Evolutionary conservation across 1,284 basidiomycete species (phyloP), one percentile per base, ranked within the genome.

Genomic region (Sparassis latifolia): DNA sequence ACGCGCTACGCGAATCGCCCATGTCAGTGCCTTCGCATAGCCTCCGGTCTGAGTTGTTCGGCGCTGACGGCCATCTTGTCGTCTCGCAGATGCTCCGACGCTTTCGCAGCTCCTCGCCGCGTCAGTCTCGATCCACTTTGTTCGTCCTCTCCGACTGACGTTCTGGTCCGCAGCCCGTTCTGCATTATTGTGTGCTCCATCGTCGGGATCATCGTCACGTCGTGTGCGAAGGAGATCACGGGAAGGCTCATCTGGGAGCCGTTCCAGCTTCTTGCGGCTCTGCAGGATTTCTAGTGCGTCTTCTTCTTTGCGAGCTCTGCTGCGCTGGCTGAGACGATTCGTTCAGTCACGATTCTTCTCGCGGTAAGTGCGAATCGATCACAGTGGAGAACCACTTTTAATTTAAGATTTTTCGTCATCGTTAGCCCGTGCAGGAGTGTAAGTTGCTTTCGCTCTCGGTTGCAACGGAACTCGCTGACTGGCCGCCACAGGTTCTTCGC

Each of bases 1-100:
- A 50, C 49, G 12, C 49, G 49, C 20, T 50, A 50, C 30, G 49
- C 49, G 10, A 50, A 46, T 10, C 38, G 49, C 29, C 49, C 48
- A 28, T 45, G 44, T 45, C 33, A 12, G 44, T 9, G 12, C 5
- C 32, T 29, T 20, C 32, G 27, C 41, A 1, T 20, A 20, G 20
- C 20, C 20, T 20, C 20, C 20, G 20, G 20, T 20, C 20, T 20
- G 20, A 20, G 20, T 20, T 20, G 20, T 20, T 20, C 20, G 1
- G 20, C 35, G 35, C 35, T 37, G 35, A 37, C 35, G 35, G 35
- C 6, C 20, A 20, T 20, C 20, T 37, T 37, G 35, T 37, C 35
- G 35, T 12, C n/a, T 4, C 33, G 7, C 32, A 45, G 44, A 45
- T 33, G 48, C 49, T 5, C 49, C 49, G 39, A 50, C 49, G 4